These are phyloP conservation scores for Calonectria leucothoes DNA, from an alignment of 2,329 filamentous ascomycete genomes.

Conservation along the genomic window DNA sequence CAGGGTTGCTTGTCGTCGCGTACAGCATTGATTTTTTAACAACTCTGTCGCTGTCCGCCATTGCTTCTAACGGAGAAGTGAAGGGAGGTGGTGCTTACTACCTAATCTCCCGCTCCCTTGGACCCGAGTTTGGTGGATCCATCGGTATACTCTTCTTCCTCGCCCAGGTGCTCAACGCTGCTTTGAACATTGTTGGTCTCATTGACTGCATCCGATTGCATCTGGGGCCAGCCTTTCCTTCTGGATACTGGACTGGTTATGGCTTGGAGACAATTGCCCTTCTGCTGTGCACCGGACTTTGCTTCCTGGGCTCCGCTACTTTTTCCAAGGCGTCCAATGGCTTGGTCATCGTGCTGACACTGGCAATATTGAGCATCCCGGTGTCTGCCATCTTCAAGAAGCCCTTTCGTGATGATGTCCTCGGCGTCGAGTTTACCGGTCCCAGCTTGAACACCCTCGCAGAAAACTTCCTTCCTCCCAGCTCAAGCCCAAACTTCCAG, in stretches of 20 bases:
- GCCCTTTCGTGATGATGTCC: conserved; percentile 73
- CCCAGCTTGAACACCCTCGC: conserved; percentile 76
- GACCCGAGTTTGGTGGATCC: conserved; percentile 89
- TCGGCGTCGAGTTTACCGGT: conserved; percentile 82
- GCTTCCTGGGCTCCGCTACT: conserved; percentile 81
- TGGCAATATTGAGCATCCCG: conserved; percentile 85
- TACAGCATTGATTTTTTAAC: conserved; percentile 88
- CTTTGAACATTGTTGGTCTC: conserved; percentile 87
- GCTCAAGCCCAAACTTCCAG: conserved; percentile 69
- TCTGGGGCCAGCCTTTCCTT: conserved; percentile 73
- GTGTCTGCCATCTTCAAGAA: conserved; percentile 76
- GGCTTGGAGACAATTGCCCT: conserved; percentile 79
- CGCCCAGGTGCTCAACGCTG: conserved; percentile 89
- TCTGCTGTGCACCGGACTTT: conserved; percentile 78
- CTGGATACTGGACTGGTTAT: conserved; percentile 83
- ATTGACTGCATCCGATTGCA: conserved; percentile 86
- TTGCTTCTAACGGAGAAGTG: conserved; percentile 90
- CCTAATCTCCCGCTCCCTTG: conserved; percentile 85
- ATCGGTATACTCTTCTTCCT: conserved; percentile 91
- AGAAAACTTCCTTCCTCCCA: conserved; percentile 80
- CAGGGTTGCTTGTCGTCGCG: conserved; percentile 78
- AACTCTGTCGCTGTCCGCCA: conserved; percentile 86
- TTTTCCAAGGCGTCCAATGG: conserved; percentile 86
- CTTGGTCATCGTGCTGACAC: conserved; percentile 75
- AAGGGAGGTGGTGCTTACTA: conserved; percentile 91